Base-by-base conservation (phyloP, 306 rosid genomes). In the Inga leiocalycina region DNA sequence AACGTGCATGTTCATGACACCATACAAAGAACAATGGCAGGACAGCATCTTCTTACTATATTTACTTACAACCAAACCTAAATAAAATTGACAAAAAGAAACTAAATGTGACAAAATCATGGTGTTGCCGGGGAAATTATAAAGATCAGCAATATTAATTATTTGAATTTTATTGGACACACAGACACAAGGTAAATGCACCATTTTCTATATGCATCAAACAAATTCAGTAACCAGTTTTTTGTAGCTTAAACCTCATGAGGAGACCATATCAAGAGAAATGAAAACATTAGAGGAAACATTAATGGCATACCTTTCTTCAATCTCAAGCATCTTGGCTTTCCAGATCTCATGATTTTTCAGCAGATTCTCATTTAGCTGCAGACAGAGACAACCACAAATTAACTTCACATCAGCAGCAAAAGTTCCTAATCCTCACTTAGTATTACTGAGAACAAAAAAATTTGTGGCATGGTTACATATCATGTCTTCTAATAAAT, bases 281-380 rank as follows among this genome's bases (percentile, higher is more conserved):
- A 15, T 35, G 72, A 48, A 43, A 76, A 54, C 71, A 73, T 15
- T 14, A 57, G 5, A 65, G 68, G 44, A 66, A 34, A 57, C 62
- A 46, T 71, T 75, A 66, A 57, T 56, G 32, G 81, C 67, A 84
- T 81, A 94, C 98, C 97, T 96, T 80, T 88, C 91, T 88, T 92
- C 99, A 79, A 90, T 87, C 87, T 87, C 92, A 75, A 32, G 80
- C 67, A 92, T 65, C 90, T 93, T 96, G 34, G 89, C 81, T 84
- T 90, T 86, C 97, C 97, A 96, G 75, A 88, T 86, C 85, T 93
- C 97, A 89, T 88, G 89, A 78, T 96, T 94, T 82, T 92, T 91
- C 85, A 89, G 68, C 66, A 96, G 95, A 85, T 91, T 93, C 82
- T 93, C 99, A 80, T 96, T 94, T 81, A 94, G 92, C 99, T 96